Conservation (phyloP, 176 grass and related monocot genomes). For the Chrysopogon serrulatus region DNA sequence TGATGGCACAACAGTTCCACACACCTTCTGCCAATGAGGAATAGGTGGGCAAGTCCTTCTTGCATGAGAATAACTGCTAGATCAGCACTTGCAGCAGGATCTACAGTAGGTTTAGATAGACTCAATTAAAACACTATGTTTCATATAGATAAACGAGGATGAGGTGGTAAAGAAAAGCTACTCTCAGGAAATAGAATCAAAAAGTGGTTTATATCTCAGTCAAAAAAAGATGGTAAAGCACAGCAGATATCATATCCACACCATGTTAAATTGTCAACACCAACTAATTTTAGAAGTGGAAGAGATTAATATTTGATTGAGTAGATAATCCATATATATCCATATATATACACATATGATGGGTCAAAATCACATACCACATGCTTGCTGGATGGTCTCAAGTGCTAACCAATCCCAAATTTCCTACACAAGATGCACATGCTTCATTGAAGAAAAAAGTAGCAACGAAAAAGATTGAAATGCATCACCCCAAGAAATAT, state of each 20-base stretch:
- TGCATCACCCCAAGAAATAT: background rate
- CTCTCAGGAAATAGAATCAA: background rate
- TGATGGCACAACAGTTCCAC: background rate
- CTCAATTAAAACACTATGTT: background rate
- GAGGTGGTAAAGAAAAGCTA: background rate
- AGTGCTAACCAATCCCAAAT: conserved; percentile 88
- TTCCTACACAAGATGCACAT: conserved; percentile 43
- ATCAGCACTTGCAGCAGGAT: conserved; percentile 97
- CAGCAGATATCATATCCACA: background rate
- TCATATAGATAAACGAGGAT: background rate
- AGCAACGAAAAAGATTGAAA: background rate
- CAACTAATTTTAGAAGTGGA: background rate
- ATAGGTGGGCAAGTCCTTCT: conserved; percentile 92
- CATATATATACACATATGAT: background rate
- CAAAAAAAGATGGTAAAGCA: background rate
- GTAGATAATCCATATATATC: background rate
- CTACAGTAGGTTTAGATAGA: conserved; percentile 41
- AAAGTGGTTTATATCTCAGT: background rate
- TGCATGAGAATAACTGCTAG: conserved; percentile 97
- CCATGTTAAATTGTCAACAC: conserved; percentile 19
- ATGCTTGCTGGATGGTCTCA: conserved; percentile 88
- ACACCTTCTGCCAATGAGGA: conserved; percentile 88
- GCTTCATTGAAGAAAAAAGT: background rate
- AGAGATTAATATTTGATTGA: background rate
- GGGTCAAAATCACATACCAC: conserved; percentile 54